phyloP scores from a whole-genome alignment of 1,284 basidiomycete species.

The Pseudozyma sp. region DNA sequence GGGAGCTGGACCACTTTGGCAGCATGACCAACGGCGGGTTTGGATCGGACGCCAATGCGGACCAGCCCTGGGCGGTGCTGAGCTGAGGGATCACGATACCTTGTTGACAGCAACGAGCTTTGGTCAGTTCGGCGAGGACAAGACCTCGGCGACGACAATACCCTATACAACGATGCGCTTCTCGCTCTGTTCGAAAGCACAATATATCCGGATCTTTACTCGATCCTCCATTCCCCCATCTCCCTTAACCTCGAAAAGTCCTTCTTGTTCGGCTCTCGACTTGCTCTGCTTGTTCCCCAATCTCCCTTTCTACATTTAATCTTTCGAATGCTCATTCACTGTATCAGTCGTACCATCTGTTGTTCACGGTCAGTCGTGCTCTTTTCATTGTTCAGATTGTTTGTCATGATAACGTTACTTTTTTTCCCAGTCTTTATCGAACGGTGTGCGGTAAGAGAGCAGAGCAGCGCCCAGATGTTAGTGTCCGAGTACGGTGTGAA shows the following conservation, averaged over 20 bases:
- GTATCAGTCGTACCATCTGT: slow-evolving; percentile 18
- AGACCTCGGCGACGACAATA: too few relatives aligned
- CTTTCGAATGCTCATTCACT: slow-evolving; percentile 21
- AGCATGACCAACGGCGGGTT: slow-evolving; percentile 36
- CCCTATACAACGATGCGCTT: slow-evolving; percentile 6
- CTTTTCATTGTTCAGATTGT: neutral
- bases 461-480: too few relatives aligned
- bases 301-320: slow-evolving; percentile 3
- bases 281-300: neutral
- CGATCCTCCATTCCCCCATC: neutral
- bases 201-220: slow-evolving; percentile 24
- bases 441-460: too few relatives aligned
- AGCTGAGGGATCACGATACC: slow-evolving; percentile 22
- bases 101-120: neutral
- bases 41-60: slow-evolving; percentile 40
- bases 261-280: too few relatives aligned
- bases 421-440: too few relatives aligned
- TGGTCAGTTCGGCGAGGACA: too few relatives aligned
- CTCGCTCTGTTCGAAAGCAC: neutral
- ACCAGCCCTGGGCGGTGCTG: slow-evolving; percentile 52
- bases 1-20: slow-evolving; percentile 53
- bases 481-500: too few relatives aligned
- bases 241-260: neutral
- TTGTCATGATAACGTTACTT: neutral
- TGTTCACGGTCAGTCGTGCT: neutral